Evolutionary conservation across 805 yeast genomes (phyloP).

Genomic region (Metschnikowia noctiluminum): DNA sequence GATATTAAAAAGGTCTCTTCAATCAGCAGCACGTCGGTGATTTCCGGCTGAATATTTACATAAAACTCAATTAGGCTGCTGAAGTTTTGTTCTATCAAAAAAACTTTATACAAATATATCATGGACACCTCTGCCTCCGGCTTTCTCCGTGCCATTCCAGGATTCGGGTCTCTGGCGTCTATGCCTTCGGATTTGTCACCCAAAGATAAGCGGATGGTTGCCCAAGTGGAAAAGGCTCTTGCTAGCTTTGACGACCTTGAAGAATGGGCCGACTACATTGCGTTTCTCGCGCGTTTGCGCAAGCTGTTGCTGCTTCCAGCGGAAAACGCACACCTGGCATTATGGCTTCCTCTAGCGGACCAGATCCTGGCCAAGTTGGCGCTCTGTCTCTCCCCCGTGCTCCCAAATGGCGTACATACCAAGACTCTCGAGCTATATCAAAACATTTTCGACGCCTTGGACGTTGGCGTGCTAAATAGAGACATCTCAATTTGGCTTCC

Average conservation of each 20-base stretch:
- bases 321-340: constrained; percentile 25
- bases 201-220: constrained; percentile 59
- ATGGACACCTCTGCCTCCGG: constrained; percentile 4
- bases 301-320: constrained; percentile 53
- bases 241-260: constrained; percentile 73
- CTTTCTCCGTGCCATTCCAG: constrained; percentile 10
- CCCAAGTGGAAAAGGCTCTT: constrained; percentile 71
- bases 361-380: constrained; percentile 71
- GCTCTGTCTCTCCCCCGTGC: constrained; percentile 70
- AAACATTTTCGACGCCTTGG: constrained; percentile 62
- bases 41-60: no score
- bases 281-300: constrained; percentile 75
- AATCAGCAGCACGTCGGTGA: neutral
- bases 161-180: constrained; percentile 1
- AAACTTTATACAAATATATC: neutral
- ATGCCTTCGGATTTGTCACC: constrained; percentile 34
- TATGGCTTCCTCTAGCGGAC: constrained; percentile 63
- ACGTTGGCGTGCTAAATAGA: constrained; percentile 48
- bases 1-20: no score
- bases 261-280: constrained; percentile 98
- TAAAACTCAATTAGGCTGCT: neutral
- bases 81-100: no score
- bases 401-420: constrained; percentile 96
- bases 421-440: constrained; percentile 79
- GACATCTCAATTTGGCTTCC: constrained; percentile 82